These are phyloP conservation scores for Mucor mucedo DNA, from an alignment of 371 early-diverging fungal species.

Conservation along the genomic window DNA sequence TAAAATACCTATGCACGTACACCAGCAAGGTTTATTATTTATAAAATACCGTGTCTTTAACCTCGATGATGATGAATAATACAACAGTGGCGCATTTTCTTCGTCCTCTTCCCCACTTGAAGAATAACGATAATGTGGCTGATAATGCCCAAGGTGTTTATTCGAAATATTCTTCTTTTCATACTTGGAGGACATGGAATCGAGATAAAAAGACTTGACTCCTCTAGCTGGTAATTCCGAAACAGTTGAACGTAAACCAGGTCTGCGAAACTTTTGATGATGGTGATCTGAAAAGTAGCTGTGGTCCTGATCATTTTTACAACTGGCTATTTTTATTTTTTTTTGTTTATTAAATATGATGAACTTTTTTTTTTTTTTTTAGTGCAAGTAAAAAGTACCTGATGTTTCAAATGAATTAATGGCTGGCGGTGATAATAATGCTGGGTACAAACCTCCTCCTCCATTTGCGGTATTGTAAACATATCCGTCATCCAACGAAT, in stretches of 20 bases:
- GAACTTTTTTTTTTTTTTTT: background rate
- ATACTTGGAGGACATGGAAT: slow-evolving; percentile 11
- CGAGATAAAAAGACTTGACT: slow-evolving; percentile 22
- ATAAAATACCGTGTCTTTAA: background rate
- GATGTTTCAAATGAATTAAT: slow-evolving; percentile 14
- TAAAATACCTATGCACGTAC: slow-evolving; percentile 4
- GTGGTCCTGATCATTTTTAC: slow-evolving; percentile 4
- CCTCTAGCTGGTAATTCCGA: slow-evolving; percentile 45
- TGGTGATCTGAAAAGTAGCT: slow-evolving; percentile 19
- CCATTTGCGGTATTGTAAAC: slow-evolving; percentile 32
- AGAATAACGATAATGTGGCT: slow-evolving; percentile 8
- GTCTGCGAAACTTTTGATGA: slow-evolving; percentile 31
- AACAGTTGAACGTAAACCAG: slow-evolving; percentile 44
- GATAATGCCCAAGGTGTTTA: background rate
- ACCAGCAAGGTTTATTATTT: background rate
- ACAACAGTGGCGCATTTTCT: slow-evolving; percentile 29
- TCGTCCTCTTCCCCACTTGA: slow-evolving; percentile 28
- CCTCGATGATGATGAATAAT: slow-evolving; percentile 10
- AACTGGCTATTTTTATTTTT: background rate
- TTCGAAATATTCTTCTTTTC: slow-evolving; percentile 5
- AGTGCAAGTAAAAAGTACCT: background rate
- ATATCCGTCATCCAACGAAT: slow-evolving; percentile 48
- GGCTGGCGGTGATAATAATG: slow-evolving; percentile 25
- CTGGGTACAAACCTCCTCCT: slow-evolving; percentile 23
- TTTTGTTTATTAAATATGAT: background rate